Evolutionary conservation across 805 yeast species (phyloP), one percentile per base, ranked within the genome.

Genomic region (Priceomyces medius): DNA sequence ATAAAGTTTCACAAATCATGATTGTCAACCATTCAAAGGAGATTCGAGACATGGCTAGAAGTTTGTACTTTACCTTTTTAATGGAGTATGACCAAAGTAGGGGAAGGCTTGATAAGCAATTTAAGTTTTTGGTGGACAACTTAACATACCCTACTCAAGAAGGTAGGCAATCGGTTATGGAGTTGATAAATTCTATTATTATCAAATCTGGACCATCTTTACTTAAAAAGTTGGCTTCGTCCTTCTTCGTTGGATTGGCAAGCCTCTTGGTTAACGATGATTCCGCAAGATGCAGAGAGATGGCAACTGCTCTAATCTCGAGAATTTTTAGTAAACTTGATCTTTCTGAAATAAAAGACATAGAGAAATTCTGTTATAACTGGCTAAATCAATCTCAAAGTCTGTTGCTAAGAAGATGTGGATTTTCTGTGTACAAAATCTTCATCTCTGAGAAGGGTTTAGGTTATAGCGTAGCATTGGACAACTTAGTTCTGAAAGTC

Each of bases 11-110:
- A 7, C 78, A 81, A 44, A 84, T 88, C 19, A 85, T 93, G 96
- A 83, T 93, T 20, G 90, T 96, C 1, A 88, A 86, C 61, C 96
- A 88, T 44, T 74, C 91, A 2, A 78, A 78, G 38, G 88, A 83
- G 54, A 86, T 88, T 40, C 75, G 98, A 44, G 90, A 85, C 52
- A 81, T 85, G 61, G 80, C 97, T 7, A 77, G 98, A 62, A 78
- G 87, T 48, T 80, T 85, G 2, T 93, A 81, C 58, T 85, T 80
- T 59, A 89, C 83, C 53, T 93, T 93, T 53, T 65, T 93, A 55
- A 85, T 88, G 85, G 96, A 89, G 53, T 93, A 87, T 56, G 98
- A 96, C 53, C 97, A 91, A 66, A 89, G 98, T 23, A 76, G 82
- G 52, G 89, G 91, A 3, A 77, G 88, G 48, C 60, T 93, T 36